Evolutionary conservation across 257 asterid genomes (phyloP).

Genomic region (Penstemon newberryi): DNA sequence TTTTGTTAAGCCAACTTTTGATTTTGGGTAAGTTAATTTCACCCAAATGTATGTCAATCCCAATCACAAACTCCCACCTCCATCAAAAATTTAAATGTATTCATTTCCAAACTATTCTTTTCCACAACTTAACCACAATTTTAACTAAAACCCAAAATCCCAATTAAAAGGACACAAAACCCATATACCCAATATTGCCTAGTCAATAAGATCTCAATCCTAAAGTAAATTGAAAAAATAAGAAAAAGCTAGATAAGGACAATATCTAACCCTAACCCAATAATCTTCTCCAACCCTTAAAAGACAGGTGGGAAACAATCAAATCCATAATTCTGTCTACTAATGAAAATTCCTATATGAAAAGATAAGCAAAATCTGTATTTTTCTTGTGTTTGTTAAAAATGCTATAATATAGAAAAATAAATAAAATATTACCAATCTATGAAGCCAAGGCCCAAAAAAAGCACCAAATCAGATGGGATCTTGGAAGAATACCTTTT

Average conservation of each 20-base stretch:
- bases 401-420: background rate
- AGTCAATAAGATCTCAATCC: conserved; percentile 31
- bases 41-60: conserved; percentile 36
- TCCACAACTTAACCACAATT: conserved; percentile 8
- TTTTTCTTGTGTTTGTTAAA: conserved; percentile 17
- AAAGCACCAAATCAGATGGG: conserved; percentile 93
- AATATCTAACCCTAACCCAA: conserved; percentile 50
- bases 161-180: conserved; percentile 13
- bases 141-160: background rate
- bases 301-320: conserved; percentile 35
- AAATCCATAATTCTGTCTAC: conserved; percentile 33
- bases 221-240: conserved; percentile 19
- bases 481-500: conserved; percentile 93
- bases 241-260: conserved; percentile 29
- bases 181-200: background rate
- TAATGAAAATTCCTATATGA: conserved; percentile 9
- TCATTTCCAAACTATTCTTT: conserved; percentile 22
- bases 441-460: conserved; percentile 86
- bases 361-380: conserved; percentile 26
- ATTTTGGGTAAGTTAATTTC: conserved; percentile 27
- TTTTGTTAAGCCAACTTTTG: conserved; percentile 21
- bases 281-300: conserved; percentile 44
- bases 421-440: conserved; percentile 65
- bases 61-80: conserved; percentile 42
- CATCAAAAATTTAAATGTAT: conserved; percentile 39